Evolutionary conservation across 2,329 filamentous ascomycete species (phyloP), one percentile per base, ranked within the genome.

Genomic region (Fusarium sp.): DNA sequence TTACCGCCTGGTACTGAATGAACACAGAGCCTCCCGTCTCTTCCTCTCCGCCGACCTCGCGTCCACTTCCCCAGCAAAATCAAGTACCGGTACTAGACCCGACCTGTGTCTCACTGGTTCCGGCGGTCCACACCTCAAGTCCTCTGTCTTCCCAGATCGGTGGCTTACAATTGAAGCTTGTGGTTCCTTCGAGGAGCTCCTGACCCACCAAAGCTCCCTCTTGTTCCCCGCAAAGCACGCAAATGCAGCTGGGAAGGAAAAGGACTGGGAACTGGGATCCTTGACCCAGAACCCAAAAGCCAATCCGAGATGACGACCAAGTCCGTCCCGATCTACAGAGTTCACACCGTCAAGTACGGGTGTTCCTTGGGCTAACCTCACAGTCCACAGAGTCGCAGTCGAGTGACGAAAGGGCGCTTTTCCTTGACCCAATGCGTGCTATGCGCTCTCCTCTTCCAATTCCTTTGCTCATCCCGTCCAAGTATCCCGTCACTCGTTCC

Each of bases 251-350:
- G 51, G 28, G 38, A 47, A 48, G 45, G 20, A 65, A 38, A 62
- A 58, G 63, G 42, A 60, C 45, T 52, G 35, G 63, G 56, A 54
- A 51, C 66, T 55, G 49, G 66, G 67, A 64, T 56, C 64, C 66
- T 57, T 35, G 22, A 17, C 26, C 41, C 31, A 35, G 44, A 36
- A 15, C 15, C 24, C 44, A 20, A 31, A 51, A 59, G 56, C 66
- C 63, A 70, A 62, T 68, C 51, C 49, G 68, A 61, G 48, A 52
- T 35, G 42, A 61, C 54, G 48, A 57, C 69, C 72, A 75, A 75
- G 72, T 77, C 77, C 77, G 77, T 79, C 77, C 70, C 75, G 75
- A 78, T 79, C 72, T 48, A 49, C 67, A 72, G 59, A 79, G 69
- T 77, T 79, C 77, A 79, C 77, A 79, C 77, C 73, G 77, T 79